Base-by-base conservation (phyloP, 2,329 filamentous ascomycete genomes). In the Arachnopeziza araneosa region DNA sequence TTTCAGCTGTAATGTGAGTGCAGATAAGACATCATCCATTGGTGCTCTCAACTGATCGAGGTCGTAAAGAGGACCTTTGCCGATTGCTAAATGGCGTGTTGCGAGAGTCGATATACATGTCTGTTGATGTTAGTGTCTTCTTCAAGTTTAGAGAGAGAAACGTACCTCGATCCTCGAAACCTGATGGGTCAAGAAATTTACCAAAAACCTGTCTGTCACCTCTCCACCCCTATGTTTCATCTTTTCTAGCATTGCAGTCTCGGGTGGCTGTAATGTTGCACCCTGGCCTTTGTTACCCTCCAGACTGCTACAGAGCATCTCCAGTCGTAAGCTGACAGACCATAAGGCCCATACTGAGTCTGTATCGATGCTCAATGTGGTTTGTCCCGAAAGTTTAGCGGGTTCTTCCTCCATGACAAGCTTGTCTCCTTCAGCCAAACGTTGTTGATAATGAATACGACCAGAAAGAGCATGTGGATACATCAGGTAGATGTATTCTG, bases 111-210 rank as follows among this genome's bases (percentile, higher is more conserved):
- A 89, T 67, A 93, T 83, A 71, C 90, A 95, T 56, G 90, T 88
- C 91, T 96, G 9, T 24, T n/a, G 49, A 50, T 57, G 66, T 57
- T 49, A 65, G 60, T 49, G 14, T 57, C 50, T 57, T 48, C 52
- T 12, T 49, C 57, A 54, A 22, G 44, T 10, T 19, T 26, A 22
- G 50, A 17, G 24, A n/a, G 61, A 75, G 21, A 23, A 50, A 58
- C 64, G 62, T 79, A 96, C 92, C 86, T 99, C 95, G 73, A 99
- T 96, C 70, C 95, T 86, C 73, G 90, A 93, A 67, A 99, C 89
- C 80, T 97, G 92, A 72, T 98, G 93, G 73, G 96, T 93, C 74
- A 98, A 83, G 70, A 99, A 91, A 70, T 91, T 92, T 59, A 96
- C 77, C 75, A 98, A 78, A 75, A 96, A 93, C 57, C 85, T 81